Evolutionary conservation across 371 early-diverging fungal genomes (phyloP), one percentile per base, ranked within the genome.

Genomic region (Apophysomyces sp.): DNA sequence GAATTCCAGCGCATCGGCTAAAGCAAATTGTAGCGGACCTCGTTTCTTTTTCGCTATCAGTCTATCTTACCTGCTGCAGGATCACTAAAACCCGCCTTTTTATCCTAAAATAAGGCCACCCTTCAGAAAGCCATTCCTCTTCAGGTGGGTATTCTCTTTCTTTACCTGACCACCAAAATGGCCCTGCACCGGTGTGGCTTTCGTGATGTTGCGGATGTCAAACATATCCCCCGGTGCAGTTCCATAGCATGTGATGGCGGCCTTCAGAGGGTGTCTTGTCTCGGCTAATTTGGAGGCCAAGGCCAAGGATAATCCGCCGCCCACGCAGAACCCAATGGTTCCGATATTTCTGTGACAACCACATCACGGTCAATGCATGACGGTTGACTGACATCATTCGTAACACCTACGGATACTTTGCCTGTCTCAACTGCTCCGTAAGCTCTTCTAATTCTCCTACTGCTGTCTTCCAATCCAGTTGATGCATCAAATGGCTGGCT

Each of bases 241-340:
- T 28, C 86, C 86, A 63, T 86, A 86, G 41, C 84, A 86, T 12
- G 80, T 55, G 11, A 77, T 58, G 8, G 67, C 77, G n/a, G 65
- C 82, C 34, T 73, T 72, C 0, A 85, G 61, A 11, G 84, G 81
- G 8, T 61, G 60, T 4, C 53, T 49, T 1, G 68, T 60, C 9
- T 55, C 49, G 2, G 69, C 60, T 54, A 81, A 63, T 54, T 66
- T 61, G 15, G 74, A 54, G 24, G 82, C 80, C 27, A 83, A 49
- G 6, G 82, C 82, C 51, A 85, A 65, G 0, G 76, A 71, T 4
- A 83, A 53, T 3, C 76, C 84, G 39, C 85, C 86, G 13, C 86
- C 86, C 84, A 85, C 82, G 57, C 84, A 83, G 55, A 83, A 84
- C 4, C 81, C 81, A 41, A 80, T 75, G 7, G 73, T 60, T 0